Evolutionary conservation across 139 green algal genomes (phyloP).

Genomic region (Deuterostichococcus epilithicus): DNA sequence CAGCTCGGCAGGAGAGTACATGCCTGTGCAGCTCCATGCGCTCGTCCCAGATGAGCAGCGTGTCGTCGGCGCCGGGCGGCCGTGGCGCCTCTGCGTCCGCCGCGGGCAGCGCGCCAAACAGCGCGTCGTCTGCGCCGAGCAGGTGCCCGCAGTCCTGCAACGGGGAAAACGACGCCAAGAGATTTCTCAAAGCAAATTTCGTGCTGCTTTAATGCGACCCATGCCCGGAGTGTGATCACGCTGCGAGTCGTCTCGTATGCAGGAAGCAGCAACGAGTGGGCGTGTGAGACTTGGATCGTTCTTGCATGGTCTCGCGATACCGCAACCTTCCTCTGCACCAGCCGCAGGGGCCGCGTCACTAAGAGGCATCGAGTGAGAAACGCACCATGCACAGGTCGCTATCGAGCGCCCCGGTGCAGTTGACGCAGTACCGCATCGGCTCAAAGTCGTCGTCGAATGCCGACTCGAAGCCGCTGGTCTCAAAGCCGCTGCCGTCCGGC

Average conservation of each 20-base stretch:
- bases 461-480: background rate
- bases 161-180: too few relatives aligned
- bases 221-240: too few relatives aligned
- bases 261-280: too few relatives aligned
- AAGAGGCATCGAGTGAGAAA: too few relatives aligned
- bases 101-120: constrained; percentile 8
- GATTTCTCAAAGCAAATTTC: too few relatives aligned
- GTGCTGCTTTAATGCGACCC: too few relatives aligned
- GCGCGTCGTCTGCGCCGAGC: background rate
- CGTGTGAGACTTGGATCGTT: too few relatives aligned
- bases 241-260: too few relatives aligned
- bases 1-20: too few relatives aligned
- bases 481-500: background rate
- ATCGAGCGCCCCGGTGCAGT: constrained; percentile 34
- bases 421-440: constrained; percentile 30
- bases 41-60: constrained; percentile 50
- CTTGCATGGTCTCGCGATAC: too few relatives aligned
- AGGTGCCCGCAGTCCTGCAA: constrained; percentile 28
- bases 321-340: too few relatives aligned
- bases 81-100: background rate
- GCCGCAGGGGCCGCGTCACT: too few relatives aligned
- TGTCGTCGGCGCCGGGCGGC: background rate
- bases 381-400: constrained; percentile 5
- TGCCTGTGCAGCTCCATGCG: constrained; percentile 41
- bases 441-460: constrained; percentile 7